A percentile compares a stretch with the other conserved stretches of the same genome.
Conservation (phyloP, 805 yeast genomes). For the Maudiozyma bulderi region DNA sequence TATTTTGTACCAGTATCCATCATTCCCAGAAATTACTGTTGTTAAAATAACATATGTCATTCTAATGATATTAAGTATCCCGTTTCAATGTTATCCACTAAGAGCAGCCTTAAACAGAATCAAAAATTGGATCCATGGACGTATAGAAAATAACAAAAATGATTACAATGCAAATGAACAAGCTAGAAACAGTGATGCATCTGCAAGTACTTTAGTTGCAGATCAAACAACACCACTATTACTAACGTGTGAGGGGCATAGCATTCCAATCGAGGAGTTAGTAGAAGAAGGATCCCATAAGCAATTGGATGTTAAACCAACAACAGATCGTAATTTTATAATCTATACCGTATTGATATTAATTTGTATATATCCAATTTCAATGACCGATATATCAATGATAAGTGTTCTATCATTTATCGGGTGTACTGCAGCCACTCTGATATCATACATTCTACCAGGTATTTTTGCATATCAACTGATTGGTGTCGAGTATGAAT, state of each 20-base stretch:
- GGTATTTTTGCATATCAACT: conserved; percentile 54
- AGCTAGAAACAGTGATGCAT: neutral
- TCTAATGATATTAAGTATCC: conserved; percentile 70
- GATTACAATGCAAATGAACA: neutral
- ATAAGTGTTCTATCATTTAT: conserved; percentile 61
- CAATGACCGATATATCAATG: conserved; percentile 50
- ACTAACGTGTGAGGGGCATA: conserved; percentile 2
- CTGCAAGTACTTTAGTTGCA: neutral
- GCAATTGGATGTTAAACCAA: conserved; percentile 8
- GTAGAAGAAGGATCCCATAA: conserved; percentile 13
- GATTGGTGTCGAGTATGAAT: conserved; percentile 12
- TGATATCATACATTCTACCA: conserved; percentile 66
- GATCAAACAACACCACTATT: conserved; percentile 2
- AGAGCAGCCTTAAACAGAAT: conserved; percentile 71
- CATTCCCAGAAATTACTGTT: conserved; percentile 49
- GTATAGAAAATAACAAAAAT: neutral
- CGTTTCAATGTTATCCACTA: conserved; percentile 83
- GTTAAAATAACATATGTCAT: conserved; percentile 73
- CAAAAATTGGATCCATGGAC: conserved; percentile 34
- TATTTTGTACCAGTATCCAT: conserved; percentile 66
- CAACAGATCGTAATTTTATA: conserved; percentile 33
- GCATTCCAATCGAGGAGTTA: conserved; percentile 11
- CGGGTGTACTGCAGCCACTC: conserved; percentile 73
- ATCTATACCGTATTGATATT: conserved; percentile 40
- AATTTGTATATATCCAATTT: conserved; percentile 40